These are phyloP conservation scores for Blastobotrys apis DNA, from an alignment of 1,139 yeast genomes.

Conservation along the genomic window DNA sequence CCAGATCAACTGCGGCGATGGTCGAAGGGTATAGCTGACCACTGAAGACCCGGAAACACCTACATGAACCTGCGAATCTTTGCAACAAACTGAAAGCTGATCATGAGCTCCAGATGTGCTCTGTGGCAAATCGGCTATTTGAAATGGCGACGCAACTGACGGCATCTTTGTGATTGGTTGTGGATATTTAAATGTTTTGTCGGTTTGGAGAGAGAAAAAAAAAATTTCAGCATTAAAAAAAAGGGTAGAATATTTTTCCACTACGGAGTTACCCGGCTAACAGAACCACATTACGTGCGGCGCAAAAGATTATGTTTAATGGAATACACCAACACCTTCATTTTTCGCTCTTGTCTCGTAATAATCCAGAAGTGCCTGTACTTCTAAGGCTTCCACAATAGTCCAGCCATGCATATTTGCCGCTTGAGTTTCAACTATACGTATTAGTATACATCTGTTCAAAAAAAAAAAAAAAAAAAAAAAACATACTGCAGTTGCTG, in stretches of 20 bases:
- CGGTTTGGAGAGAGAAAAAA: not conserved
- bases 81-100: constrained; percentile 16
- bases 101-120: constrained; percentile 14
- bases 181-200: not conserved
- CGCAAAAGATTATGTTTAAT: too few species aligned
- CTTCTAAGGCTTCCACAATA: too few species aligned
- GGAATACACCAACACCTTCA: too few species aligned
- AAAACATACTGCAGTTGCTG: too few species aligned
- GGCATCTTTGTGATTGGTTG: constrained; percentile 25
- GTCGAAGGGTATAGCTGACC: constrained; percentile 65
- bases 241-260: constrained; percentile 2
- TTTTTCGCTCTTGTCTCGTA: too few species aligned
- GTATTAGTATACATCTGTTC: too few species aligned
- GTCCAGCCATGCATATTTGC: too few species aligned
- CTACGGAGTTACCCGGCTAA: not conserved
- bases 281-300: too few species aligned
- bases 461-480: too few species aligned
- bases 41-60: constrained; percentile 77
- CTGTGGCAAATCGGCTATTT: constrained; percentile 32
- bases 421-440: too few species aligned
- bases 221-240: constrained; percentile 1
- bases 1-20: constrained; percentile 77
- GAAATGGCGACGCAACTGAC: constrained; percentile 33
- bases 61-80: constrained; percentile 36
- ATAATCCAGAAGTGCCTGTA: too few species aligned